Base-by-base conservation (phyloP, 768 basidiomycete genomes). In the Amanita rimosa region DNA sequence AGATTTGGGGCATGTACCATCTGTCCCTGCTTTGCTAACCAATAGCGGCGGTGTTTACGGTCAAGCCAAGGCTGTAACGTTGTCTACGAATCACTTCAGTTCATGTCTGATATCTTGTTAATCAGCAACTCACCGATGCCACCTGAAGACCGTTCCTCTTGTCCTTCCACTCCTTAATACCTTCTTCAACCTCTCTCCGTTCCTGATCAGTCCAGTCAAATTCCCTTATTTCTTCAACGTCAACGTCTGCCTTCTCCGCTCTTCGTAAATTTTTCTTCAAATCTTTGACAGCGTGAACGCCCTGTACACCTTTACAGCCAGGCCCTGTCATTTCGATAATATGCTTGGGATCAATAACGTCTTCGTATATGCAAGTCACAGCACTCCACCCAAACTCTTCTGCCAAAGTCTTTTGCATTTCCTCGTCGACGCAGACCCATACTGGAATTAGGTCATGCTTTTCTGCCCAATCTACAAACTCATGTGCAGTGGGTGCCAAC, bases 361-460 rank as follows among this genome's bases (percentile, higher is more conserved):
- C 79, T 56, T 84, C 81, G 44, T 76, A 75, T 43, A 84, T 79
- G 50, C 79, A 83, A 44, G 72, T 70, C 37, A 85, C 67, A 3
- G 74, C 71, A 47, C 72, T 69, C 83, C 82, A 85, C 0, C 69
- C 65, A 53, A 75, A 69, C 34, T 72, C 67, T 2, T 21, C 14
- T 9, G 45, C 45, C 22, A 46, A 37, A 13, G 26, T 24, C 35
- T 37, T 22, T 24, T 37, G 19, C 14, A 46, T 16, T n/a, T 46
- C 45, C 1, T 46, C 45, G 14, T 46, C 45, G 22, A 26, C 45
- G 35, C 45, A 46, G 19, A 36, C 17, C 75, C 81, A 85, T 36
- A 84, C 66, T 1, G 72, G 75, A 49, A 68, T 74, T 19, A 82
- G 61, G 31, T 64, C 60, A 49, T 79, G 65, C 2, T 64, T 56